These are phyloP conservation scores for Scedosporium apiospermum DNA, from an alignment of 2,329 filamentous ascomycete genomes.

Conservation along the genomic window DNA sequence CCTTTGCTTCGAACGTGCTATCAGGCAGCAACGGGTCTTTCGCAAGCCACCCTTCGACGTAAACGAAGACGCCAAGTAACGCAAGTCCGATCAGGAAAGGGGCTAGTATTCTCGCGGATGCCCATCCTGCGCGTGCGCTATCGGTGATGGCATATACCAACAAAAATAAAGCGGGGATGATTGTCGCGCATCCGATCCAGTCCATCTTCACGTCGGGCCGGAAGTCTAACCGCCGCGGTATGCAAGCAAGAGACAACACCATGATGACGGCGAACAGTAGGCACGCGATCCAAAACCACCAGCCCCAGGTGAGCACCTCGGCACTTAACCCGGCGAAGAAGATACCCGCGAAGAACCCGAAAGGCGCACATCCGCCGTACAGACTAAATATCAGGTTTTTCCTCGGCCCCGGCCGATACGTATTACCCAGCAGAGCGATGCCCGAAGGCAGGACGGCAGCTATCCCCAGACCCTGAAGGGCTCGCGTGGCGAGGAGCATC, in stretches of 20 bases:
- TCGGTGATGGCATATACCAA: no score
- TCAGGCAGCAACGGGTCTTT: conserved; percentile 51
- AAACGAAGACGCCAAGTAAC: conserved; percentile 42
- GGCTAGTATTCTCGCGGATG: conserved; percentile 54
- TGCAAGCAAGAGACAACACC: conserved; percentile 26
- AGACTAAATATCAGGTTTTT: conserved; percentile 59
- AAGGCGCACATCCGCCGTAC: conserved; percentile 46
- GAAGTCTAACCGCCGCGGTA: conserved; percentile 22
- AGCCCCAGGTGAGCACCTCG: conserved; percentile 53
- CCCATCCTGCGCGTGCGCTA: conserved; percentile 44
- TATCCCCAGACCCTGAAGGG: conserved; percentile 63
- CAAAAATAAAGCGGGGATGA: no score
- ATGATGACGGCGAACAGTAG: conserved; percentile 35
- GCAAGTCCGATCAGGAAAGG: conserved; percentile 49
- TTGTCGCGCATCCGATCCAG: no score
- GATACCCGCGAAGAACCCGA: conserved; percentile 56
- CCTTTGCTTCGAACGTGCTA: conserved; percentile 53
- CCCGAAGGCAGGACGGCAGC: conserved; percentile 64
- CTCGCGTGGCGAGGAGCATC: conserved; percentile 66
- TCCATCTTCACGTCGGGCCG: no score
- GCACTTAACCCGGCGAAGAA: conserved; percentile 54
- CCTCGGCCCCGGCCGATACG: conserved; percentile 59
- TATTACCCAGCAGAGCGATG: conserved; percentile 58
- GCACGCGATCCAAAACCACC: conserved; percentile 61
- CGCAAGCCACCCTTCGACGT: conserved; percentile 54